Base-by-base conservation (phyloP, 495 filamentous ascomycete genomes). In the Neurospora sp. region DNA sequence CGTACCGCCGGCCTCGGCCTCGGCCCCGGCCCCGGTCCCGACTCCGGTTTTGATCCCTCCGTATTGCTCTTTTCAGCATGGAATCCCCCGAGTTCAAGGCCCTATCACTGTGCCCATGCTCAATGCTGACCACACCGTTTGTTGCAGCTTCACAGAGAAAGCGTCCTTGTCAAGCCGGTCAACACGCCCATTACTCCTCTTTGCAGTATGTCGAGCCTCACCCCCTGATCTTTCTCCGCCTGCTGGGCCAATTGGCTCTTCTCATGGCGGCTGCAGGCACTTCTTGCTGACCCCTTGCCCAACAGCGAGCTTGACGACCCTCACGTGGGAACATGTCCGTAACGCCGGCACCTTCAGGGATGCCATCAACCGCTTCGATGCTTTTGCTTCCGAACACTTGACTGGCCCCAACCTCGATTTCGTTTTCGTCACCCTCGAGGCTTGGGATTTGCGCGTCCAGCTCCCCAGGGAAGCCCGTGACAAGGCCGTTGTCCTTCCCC, bases 291-390 rank as follows among this genome's bases (percentile, higher is more conserved):
- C 78, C 72, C 54, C 69, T 69, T 76, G 27, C 74, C 69, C 44
- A 48, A 77, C 79, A 97, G 94, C 96, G 82, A 98, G 94, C 84
- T 87, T 99, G 82, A 99, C 96, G 37, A 99, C 96, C 73, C 86
- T 99, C 76, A 98, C 96, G 46, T 98, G 96, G 96, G 96, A 99
- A 83, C 94, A 99, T 83, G 96, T 98, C 78, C 92, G 96, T 78
- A 93, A 93, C 74, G 95, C 96, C 77, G 96, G 96, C 70, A 93
- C 93, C 71, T 99, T 99, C 88, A 90, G 95, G 73, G 96, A 98
- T 85, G 96, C 96, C 69, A 91, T 99, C 86, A 94, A 92, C 82
- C 93, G 93, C 70, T 97, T 99, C 82, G 94, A 98, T 82, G 86
- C 89, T 73, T 99, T 97, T 79, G 94, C 93, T 75, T 89, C 91